Percentiles rank a stretch among this genome's conserved stretches.
Conservation (phyloP, 2,329 filamentous ascomycete genomes). For the Sporothrix inflata region DNA sequence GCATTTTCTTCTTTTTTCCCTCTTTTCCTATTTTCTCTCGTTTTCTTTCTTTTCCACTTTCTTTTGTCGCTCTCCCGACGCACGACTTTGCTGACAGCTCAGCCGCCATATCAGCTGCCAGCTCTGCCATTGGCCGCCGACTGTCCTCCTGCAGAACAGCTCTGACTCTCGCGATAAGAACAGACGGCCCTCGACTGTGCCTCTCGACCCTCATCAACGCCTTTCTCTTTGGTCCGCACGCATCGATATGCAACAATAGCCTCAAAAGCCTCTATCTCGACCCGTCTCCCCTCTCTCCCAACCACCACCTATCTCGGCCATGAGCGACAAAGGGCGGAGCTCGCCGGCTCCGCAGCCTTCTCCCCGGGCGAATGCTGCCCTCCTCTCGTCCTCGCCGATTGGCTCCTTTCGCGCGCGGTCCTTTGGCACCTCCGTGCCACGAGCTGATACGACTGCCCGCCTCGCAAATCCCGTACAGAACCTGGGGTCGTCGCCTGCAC, state of each 20-base stretch:
- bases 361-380: constrained; percentile 42
- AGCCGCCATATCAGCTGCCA: constrained; percentile 21
- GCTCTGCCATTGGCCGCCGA: constrained; percentile 25
- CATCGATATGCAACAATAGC: constrained; percentile 25
- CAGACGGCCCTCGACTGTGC: background rate
- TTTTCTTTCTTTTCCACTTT: background rate
- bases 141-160: background rate
- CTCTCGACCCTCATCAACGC: background rate
- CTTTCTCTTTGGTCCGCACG: background rate
- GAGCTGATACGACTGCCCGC: constrained; percentile 63
- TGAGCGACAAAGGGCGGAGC: constrained; percentile 32
- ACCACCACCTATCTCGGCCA: background rate
- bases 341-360: constrained; percentile 33
- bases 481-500: constrained; percentile 39
- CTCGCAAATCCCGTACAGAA: constrained; percentile 60
- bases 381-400: constrained; percentile 53
- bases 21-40: background rate
- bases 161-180: constrained; percentile 15
- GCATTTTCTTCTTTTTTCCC: background rate
- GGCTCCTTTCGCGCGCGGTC: constrained; percentile 50
- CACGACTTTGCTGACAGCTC: constrained; percentile 11
- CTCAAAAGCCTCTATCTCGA: background rate
- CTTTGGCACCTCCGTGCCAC: constrained; percentile 57
- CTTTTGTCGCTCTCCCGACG: constrained; percentile 1
- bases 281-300: background rate